A percentile compares a stretch with the other conserved stretches of the same genome.
Evolutionary conservation across 305 asterid species (phyloP).

Genomic region (Solanum hybrid): DNA sequence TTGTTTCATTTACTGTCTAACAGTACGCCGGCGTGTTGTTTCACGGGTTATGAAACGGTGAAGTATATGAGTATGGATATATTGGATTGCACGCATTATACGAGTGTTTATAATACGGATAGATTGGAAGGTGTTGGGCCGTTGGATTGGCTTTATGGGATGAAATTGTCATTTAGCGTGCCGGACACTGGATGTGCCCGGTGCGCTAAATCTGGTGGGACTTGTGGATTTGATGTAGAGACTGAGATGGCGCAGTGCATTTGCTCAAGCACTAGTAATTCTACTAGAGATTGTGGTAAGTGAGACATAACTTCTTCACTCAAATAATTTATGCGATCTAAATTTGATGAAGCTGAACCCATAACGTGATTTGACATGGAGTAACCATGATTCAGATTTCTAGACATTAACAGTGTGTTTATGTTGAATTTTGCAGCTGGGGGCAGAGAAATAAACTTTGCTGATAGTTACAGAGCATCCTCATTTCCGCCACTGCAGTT

Average conservation of each 20-base stretch:
- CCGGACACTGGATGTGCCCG: conserved; percentile 67
- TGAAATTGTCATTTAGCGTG: conserved; percentile 42
- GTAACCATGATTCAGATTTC: not conserved
- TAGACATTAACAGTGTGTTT: not conserved
- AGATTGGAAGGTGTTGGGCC: conserved; percentile 52
- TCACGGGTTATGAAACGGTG: conserved; percentile 60
- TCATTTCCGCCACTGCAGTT: not conserved
- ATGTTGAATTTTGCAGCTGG: not conserved
- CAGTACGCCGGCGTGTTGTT: conserved; percentile 65
- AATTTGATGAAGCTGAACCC: not conserved
- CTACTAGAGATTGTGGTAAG: conserved; percentile 70
- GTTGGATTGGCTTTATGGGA: conserved; percentile 79
- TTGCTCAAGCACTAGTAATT: conserved; percentile 46
- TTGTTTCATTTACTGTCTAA: conserved; percentile 44
- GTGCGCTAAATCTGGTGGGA: conserved; percentile 58
- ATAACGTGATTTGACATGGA: not conserved
- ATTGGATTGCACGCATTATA: conserved; percentile 84
- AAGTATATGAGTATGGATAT: conserved; percentile 80
- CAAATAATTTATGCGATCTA: not conserved
- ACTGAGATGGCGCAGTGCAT: conserved; percentile 59
- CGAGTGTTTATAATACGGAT: conserved; percentile 66
- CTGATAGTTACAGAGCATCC: not conserved
- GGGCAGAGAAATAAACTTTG: not conserved
- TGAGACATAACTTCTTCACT: not conserved
- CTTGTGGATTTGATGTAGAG: conserved; percentile 81